Conservation (phyloP, 345 rosid species). For the Salix exigua region DNA sequence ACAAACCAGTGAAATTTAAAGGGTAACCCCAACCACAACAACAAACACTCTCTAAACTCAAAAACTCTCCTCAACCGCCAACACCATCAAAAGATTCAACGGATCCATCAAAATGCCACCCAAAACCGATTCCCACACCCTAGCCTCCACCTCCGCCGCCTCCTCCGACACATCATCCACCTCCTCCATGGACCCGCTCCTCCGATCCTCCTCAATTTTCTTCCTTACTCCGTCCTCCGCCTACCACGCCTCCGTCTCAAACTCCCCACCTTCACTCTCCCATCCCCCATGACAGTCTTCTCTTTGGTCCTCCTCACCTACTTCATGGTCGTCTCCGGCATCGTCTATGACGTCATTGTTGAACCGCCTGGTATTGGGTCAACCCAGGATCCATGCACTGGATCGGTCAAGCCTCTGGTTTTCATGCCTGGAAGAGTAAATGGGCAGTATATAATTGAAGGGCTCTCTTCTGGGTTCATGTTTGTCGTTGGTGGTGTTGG, state of each 20-base stretch:
- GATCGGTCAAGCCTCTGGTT: constrained; percentile 83
- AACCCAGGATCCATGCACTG: constrained; percentile 77
- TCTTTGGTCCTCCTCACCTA: constrained; percentile 83
- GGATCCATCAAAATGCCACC: constrained; percentile 2
- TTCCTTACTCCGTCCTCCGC: constrained; percentile 72
- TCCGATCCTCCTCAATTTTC: constrained; percentile 51
- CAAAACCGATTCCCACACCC: constrained; percentile 1
- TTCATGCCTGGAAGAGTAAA: constrained; percentile 88
- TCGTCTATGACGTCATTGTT: constrained; percentile 88
- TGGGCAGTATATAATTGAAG: constrained; percentile 97
- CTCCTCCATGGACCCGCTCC: constrained; percentile 58
- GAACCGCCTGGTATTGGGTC: constrained; percentile 99
- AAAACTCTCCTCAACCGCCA: no score
- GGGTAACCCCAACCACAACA: neutral
- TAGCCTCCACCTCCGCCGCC: neutral
- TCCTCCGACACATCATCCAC: neutral
- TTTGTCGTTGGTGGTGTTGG: constrained; percentile 88
- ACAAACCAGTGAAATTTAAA: no score
- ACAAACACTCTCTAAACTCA: neutral
- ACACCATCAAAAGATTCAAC: neutral
- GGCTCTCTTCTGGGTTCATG: constrained; percentile 96
- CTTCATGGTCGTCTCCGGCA: constrained; percentile 88
- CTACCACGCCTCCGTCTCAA: constrained; percentile 90
- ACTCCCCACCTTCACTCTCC: constrained; percentile 75
- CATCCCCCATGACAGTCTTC: constrained; percentile 83